Evolutionary conservation across 1,139 yeast genomes (phyloP).

Genomic region (Pichia sp.): DNA sequence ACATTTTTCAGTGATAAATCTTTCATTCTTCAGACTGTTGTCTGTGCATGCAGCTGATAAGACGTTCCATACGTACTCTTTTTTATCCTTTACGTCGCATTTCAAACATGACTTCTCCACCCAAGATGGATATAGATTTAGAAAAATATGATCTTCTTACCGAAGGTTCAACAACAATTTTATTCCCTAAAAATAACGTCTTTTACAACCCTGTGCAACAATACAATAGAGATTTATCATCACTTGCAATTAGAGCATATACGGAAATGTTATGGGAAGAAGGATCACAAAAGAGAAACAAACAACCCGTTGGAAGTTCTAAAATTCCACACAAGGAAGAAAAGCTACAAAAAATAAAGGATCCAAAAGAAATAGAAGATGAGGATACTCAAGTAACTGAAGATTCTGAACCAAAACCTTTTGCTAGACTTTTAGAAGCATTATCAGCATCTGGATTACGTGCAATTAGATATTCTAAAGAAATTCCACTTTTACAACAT

Average conservation of each 20-base stretch:
- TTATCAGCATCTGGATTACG: constrained; percentile 92
- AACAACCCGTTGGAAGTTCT: constrained; percentile 21
- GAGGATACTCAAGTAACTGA: constrained; percentile 1
- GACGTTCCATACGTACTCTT: no score
- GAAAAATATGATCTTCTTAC: constrained; percentile 23
- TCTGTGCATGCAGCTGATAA: no score
- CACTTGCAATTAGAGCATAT: constrained; percentile 84
- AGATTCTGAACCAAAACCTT: constrained; percentile 16
- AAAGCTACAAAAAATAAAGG: constrained; percentile 25
- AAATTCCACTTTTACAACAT: constrained; percentile 63
- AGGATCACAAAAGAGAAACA: constrained; percentile 27
- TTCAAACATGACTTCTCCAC: neutral
- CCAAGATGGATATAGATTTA: constrained; percentile 6
- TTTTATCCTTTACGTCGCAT: neutral
- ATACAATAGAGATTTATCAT: constrained; percentile 87
- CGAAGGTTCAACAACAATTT: constrained; percentile 78
- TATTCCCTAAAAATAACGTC: constrained; percentile 75
- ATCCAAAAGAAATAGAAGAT: constrained; percentile 18
- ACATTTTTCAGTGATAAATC: no score
- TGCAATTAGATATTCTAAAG: constrained; percentile 89
- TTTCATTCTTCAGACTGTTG: no score
- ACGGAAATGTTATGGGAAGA: constrained; percentile 46
- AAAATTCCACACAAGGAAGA: constrained; percentile 18
- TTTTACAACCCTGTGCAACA: constrained; percentile 96
- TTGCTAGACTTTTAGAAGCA: constrained; percentile 71